Base-by-base conservation (phyloP, 768 basidiomycete species). In the Stropharia rugosoannulata region DNA sequence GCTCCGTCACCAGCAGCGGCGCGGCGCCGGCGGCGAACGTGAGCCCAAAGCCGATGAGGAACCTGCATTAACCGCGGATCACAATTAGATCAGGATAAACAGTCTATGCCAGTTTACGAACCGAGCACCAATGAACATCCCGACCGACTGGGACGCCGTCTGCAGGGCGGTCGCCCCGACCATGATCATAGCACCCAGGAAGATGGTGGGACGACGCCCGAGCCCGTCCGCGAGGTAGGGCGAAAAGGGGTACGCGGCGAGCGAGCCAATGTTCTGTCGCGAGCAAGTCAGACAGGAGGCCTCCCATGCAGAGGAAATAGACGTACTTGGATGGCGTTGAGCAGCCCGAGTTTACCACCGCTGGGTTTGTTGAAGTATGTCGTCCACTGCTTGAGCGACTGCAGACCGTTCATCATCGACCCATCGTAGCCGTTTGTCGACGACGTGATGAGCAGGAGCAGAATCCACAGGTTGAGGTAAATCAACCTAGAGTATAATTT, bases 81-180 rank as follows among this genome's bases (percentile, higher is more conserved):
- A 27, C 9, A 56, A 54, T 54, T 32, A 59, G 51, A 27, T 39
- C 11, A 18, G 40, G 13, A 16, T 25, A 13, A 9, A 13, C 29
- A 19, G 29, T 10, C 5, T n/a, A 32, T 13, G 15, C 16, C 12
- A 38, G 10, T 12, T 18, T 15, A 74, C 70, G 50, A 59, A 83
- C 78, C 89, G 86, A 66, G 90, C 85, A 59, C 86, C 87, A 62
- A 90, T 87, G 76, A 91, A 91, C 85, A 90, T 88, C 59, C 80
- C 81, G 19, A 89, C 79, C 29, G 83, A 86, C 52, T 84, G 80
- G n/a, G 88, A 75, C 9, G 87, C 86, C 1, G 86, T 83, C 61
- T 92, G 90, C 29, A 91, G 42, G 32, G 80, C 84, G 22, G 83
- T 84, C 25, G 82, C 90, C 48, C 81, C 71, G 55, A 81, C 77